Evolutionary conservation across 371 early-diverging fungal genomes (phyloP).

Genomic region (Quaeritorhiza haematococci): DNA sequence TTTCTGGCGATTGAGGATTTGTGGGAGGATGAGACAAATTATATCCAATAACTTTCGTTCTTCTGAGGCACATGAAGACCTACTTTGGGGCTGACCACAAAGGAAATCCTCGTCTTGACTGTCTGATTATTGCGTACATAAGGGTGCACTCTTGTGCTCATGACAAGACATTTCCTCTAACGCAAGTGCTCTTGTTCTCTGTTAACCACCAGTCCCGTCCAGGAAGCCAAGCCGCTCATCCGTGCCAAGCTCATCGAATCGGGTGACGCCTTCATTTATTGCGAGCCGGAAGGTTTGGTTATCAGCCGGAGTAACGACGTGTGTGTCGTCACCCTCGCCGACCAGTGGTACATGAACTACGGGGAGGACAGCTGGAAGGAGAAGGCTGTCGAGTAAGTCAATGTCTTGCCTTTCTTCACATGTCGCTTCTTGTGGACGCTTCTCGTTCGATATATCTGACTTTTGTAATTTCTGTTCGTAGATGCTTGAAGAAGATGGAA

Average conservation of each 20-base stretch:
- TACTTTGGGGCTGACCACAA: no score
- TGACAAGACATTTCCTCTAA: no score
- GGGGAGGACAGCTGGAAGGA: slow-evolving; percentile 91
- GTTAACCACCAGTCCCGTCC: slow-evolving; percentile 68
- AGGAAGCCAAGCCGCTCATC: slow-evolving; percentile 88
- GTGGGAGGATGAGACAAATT: slow-evolving; percentile 13
- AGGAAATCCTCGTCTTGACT: no score
- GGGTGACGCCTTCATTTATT: slow-evolving; percentile 82
- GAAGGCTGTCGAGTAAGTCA: slow-evolving; percentile 69
- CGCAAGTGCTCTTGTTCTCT: no score
- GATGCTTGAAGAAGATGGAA: slow-evolving; percentile 76
- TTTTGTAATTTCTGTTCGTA: slow-evolving; percentile 3
- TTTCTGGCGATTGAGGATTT: neutral
- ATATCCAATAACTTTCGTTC: slow-evolving; percentile 25
- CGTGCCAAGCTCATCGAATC: slow-evolving; percentile 65
- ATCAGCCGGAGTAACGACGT: slow-evolving; percentile 97
- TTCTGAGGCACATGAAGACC: slow-evolving; percentile 12
- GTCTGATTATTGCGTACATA: no score
- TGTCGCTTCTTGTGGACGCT: neutral
- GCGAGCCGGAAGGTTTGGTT: slow-evolving; percentile 94
- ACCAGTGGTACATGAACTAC: slow-evolving; percentile 99
- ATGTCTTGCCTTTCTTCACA: neutral
- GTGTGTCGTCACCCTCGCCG: slow-evolving; percentile 96
- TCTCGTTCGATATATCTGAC: neutral
- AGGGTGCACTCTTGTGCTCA: no score